These are phyloP conservation scores for Phytophthora brassicae DNA, from an alignment of 352 stramenopile species.

Conservation along the genomic window DNA sequence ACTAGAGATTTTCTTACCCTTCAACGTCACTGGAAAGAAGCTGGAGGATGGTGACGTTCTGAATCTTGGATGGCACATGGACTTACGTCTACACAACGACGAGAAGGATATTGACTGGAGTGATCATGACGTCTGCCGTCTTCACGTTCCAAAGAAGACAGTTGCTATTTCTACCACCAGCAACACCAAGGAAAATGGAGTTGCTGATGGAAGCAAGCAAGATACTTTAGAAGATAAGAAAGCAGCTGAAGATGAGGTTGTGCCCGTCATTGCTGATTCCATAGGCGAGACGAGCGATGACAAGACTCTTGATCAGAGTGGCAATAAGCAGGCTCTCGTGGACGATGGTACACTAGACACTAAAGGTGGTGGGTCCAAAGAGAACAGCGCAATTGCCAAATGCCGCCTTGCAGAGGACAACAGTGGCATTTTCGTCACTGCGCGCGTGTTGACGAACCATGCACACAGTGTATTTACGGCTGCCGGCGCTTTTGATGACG, in stretches of 20 bases:
- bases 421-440: constrained; percentile 35
- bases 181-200: constrained; percentile 14
- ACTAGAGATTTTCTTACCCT: constrained; percentile 64
- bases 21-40: constrained; percentile 74
- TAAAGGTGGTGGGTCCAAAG: constrained; percentile 9
- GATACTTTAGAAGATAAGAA: background rate
- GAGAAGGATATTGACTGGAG: constrained; percentile 59
- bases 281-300: constrained; percentile 1
- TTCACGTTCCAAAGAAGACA: constrained; percentile 45
- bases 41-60: constrained; percentile 51
- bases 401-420: constrained; percentile 38
- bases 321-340: background rate
- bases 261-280: constrained; percentile 1
- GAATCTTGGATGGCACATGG: constrained; percentile 51
- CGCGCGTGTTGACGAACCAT: constrained; percentile 31
- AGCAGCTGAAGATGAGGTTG: constrained; percentile 5
- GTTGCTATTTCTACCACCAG: constrained; percentile 9
- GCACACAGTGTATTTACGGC: constrained; percentile 17
- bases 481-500: constrained; percentile 9
- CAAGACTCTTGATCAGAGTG: constrained; percentile 18
- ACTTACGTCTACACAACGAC: constrained; percentile 57
- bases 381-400: constrained; percentile 16
- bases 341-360: constrained; percentile 1
- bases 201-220: background rate
- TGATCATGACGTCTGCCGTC: constrained; percentile 48